phyloP scores from a whole-genome alignment of 2,329 filamentous ascomycete species.

The Fusarium lyarnte region DNA sequence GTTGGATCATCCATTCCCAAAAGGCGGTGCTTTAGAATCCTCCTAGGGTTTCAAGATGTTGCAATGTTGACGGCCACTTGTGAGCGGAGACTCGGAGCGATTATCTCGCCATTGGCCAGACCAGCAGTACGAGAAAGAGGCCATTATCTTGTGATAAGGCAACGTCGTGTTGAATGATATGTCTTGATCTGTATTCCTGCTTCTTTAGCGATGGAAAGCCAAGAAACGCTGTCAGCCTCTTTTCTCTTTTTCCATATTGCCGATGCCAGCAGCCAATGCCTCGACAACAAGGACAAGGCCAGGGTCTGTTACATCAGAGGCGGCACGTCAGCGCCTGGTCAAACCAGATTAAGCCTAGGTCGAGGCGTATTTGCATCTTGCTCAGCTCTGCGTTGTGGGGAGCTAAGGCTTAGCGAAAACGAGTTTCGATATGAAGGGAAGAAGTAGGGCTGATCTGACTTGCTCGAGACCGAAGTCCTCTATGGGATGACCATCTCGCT shows the following conservation, averaged over 20 bases:
- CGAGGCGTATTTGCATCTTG: constrained; percentile 18
- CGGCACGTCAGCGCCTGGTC: constrained; percentile 9
- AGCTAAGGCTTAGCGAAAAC: constrained; percentile 21
- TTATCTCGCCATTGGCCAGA: not conserved
- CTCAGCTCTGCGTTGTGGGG: constrained; percentile 9
- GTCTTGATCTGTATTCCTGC: not conserved
- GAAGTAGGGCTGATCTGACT: constrained; percentile 16
- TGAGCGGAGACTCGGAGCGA: not conserved
- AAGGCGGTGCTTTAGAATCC: constrained; percentile 14
- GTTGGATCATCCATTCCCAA: not conserved
- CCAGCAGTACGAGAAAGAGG: not conserved
- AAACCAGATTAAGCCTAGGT: constrained; percentile 21
- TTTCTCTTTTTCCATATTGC: not conserved
- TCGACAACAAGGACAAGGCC: not conserved
- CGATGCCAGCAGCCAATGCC: not conserved
- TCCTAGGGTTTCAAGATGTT: not conserved
- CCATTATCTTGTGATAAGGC: not conserved
- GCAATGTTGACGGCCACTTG: not conserved
- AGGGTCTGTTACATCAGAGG: constrained; percentile 15
- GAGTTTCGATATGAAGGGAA: not conserved
- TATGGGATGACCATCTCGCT: not conserved
- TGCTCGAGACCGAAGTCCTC: not conserved
- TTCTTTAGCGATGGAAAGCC: not conserved
- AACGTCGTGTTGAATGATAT: not conserved
- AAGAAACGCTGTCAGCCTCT: constrained; percentile 7